A percentile compares a stretch with the other conserved stretches of the same genome.
Conservation (phyloP, 306 rosid genomes). For the Quillaja saponaria region DNA sequence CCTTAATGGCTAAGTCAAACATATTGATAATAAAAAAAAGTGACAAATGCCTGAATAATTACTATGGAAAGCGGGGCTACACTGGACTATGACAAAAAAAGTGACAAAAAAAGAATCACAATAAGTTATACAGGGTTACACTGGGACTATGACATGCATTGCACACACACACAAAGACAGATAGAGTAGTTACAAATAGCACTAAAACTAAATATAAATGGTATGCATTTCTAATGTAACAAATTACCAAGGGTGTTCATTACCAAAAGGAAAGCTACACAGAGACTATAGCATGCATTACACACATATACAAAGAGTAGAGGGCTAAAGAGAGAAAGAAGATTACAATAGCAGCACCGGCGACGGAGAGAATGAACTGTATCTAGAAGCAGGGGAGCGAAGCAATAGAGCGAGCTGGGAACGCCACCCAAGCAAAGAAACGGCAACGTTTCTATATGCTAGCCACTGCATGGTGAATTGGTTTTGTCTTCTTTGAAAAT, state of each 20-base stretch:
- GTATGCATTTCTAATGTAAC: not conserved
- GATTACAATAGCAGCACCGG: slow-evolving; percentile 55
- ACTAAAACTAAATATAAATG: too few relatives aligned
- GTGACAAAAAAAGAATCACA: too few relatives aligned
- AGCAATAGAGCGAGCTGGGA: slow-evolving; percentile 47
- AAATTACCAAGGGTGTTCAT: too few relatives aligned
- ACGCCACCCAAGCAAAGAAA: slow-evolving; percentile 55
- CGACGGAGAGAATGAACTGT: slow-evolving; percentile 45
- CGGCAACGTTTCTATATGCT: slow-evolving; percentile 56
- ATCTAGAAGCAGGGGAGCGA: slow-evolving; percentile 37
- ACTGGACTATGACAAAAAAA: too few relatives aligned
- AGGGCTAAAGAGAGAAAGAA: slow-evolving; percentile 20
- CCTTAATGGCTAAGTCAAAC: slow-evolving; percentile 13
- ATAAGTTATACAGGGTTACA: too few relatives aligned
- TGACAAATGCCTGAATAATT: too few relatives aligned
- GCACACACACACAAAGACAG: not conserved
- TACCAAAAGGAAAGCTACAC: too few relatives aligned
- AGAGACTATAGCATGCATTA: not conserved
- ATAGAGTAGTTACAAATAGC: too few relatives aligned
- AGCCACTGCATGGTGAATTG: slow-evolving; percentile 52
- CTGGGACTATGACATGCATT: too few relatives aligned
- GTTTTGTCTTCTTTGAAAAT: not conserved
- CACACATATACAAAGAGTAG: too few relatives aligned
- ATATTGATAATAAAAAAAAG: too few relatives aligned
- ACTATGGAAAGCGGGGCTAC: too few relatives aligned